Evolutionary conservation across 164 flowering plant genomes (phyloP), one percentile per base, ranked within the genome.

Genomic region (Amborella trichopoda): DNA sequence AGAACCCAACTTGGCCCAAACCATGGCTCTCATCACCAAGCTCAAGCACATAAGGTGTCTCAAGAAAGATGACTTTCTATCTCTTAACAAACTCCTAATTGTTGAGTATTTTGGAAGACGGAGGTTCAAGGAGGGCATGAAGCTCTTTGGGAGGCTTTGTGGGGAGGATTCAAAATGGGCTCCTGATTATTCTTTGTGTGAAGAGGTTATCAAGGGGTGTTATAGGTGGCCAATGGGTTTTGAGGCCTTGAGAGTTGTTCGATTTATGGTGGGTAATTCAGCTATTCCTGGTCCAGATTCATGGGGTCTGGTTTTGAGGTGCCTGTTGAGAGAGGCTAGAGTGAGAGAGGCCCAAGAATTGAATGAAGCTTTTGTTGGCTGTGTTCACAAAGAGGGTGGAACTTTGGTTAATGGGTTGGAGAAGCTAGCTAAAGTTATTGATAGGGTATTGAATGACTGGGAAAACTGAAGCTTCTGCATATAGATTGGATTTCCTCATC

Each of bases 321-420:
- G 49, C 24, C 26, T 53, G 56, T 44, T 53, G 49, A 43, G 56
- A 25, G 56, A 53, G 43, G 56, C 56, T 9, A 23, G 56, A 24
- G 56, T 53, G 41, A 44, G 36, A 14, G 56, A 53, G n/a, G 56
- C 56, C 1, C 11, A 23, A 20, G 56, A 44, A 36, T 6, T 53
- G 23, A 44, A 43, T 34, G 33, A 22, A 1, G 49, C 49, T 10
- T n/a, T n/a, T n/a, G 14, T 53, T 33, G 49, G 30, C 16, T 8
- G 43, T 1, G 25, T 44, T 24, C n/a, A n/a, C n/a, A n/a, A n/a
- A n/a, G n/a, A n/a, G n/a, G n/a, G n/a, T n/a, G 46, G 34, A n/a
- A 26, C 39, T 6, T 41, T 42, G 3, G 28, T n/a, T 11, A 27
- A 40, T 18, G 37, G 17, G 34, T 30, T 30, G 6, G 9, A 30